phyloP scores from a whole-genome alignment of 345 rosid genomes.

The Pistacia integerrima region DNA sequence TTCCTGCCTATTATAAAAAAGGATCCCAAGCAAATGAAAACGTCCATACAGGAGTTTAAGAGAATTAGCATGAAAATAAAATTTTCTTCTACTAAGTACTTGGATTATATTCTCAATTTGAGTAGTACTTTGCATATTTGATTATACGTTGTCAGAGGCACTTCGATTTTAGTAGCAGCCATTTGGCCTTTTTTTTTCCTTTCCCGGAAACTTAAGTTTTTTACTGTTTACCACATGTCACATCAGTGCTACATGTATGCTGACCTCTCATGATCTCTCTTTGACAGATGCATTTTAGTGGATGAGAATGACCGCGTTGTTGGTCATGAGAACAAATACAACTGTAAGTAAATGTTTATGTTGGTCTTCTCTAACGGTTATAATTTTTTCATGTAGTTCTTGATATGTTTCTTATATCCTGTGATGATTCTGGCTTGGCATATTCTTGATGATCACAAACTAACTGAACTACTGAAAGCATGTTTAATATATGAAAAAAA shows the following conservation, averaged over 20 bases:
- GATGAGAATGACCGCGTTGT: slow-evolving; percentile 77
- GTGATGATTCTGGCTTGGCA: not conserved
- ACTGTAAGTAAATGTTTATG: slow-evolving; percentile 51
- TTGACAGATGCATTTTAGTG: slow-evolving; percentile 89
- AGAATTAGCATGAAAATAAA: too few species aligned
- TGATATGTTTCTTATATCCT: not conserved
- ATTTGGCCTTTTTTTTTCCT: not conserved
- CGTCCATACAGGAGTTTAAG: too few species aligned
- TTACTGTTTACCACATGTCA: too few species aligned
- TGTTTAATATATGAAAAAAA: not conserved
- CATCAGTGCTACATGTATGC: not conserved
- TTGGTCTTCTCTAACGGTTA: too few species aligned
- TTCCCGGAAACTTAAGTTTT: not conserved
- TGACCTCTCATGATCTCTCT: not conserved
- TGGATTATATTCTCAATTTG: not conserved
- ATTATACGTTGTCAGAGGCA: not conserved
- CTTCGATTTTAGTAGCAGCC: not conserved
- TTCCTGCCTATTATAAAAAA: too few species aligned
- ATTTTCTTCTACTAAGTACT: too few species aligned
- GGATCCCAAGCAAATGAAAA: too few species aligned
- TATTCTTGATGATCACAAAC: not conserved
- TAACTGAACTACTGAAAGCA: not conserved
- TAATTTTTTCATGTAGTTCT: not conserved
- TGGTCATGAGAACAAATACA: slow-evolving; percentile 87
- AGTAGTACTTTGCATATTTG: not conserved